Evolutionary conservation across 2,329 filamentous ascomycete species (phyloP).

Genomic region (Aspergillus versicolor): DNA sequence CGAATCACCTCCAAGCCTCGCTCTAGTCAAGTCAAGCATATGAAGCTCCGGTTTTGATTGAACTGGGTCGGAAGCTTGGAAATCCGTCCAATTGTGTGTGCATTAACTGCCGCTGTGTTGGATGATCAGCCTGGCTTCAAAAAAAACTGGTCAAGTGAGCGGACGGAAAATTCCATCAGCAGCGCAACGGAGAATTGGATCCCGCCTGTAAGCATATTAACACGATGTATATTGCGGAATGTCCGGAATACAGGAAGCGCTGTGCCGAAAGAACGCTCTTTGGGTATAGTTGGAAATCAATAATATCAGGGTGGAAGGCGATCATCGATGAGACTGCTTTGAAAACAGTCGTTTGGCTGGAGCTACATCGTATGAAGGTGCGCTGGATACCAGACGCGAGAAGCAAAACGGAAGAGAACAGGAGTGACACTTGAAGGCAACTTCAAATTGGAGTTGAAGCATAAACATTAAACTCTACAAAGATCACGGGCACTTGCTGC

Average conservation of each 20-base stretch:
- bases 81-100: conserved; percentile 3
- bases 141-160: conserved; percentile 2
- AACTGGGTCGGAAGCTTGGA: not conserved
- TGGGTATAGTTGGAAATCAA: not conserved
- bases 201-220: conserved; percentile 17
- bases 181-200: conserved; percentile 20
- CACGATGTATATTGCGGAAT: not conserved
- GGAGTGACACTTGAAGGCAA: not conserved
- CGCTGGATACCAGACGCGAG: not conserved
- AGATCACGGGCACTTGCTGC: not conserved
- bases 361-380: not conserved
- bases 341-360: not conserved
- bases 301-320: not conserved
- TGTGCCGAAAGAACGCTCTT: not conserved
- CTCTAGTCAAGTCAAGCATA: conserved; percentile 9
- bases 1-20: conserved; percentile 3
- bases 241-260: not conserved
- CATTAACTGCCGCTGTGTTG: not conserved
- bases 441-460: not conserved
- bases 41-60: not conserved
- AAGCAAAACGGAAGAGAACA: not conserved
- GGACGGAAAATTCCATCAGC: conserved; percentile 22
- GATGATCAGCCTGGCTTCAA: conserved; percentile 2
- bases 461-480: not conserved
- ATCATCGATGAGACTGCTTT: not conserved